Percentiles rank a stretch among this genome's conserved stretches.
phyloP scores from a whole-genome alignment of 345 rosid species.

The Diplotaxis tenuifolia region DNA sequence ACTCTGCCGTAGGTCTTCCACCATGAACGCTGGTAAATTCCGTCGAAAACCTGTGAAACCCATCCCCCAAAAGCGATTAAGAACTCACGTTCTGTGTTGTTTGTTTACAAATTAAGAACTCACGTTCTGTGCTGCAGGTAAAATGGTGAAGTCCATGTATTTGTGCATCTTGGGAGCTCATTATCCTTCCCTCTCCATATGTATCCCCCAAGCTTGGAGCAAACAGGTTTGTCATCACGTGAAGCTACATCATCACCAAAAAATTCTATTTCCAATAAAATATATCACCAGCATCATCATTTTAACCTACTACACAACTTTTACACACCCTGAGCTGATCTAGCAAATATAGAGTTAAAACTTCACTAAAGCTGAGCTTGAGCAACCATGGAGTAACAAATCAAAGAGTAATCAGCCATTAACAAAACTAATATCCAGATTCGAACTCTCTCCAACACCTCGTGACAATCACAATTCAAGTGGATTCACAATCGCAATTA shows the following conservation, averaged over 20 bases:
- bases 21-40: conserved; percentile 75
- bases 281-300: neutral
- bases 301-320: neutral
- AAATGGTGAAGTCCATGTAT: conserved; percentile 32
- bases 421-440: neutral
- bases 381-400: neutral
- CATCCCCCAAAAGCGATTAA: neutral
- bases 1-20: conserved; percentile 74
- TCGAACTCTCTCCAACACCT: neutral
- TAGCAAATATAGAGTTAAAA: conserved; percentile 1
- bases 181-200: conserved; percentile 1
- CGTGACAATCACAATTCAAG: neutral
- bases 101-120: too few relatives aligned
- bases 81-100: conserved; percentile 53
- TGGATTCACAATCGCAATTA: conserved; percentile 12
- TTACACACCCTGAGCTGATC: neutral
- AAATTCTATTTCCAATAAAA: neutral
- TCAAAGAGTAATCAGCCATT: conserved; percentile 8
- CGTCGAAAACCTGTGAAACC: conserved; percentile 52
- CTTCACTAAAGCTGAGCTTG: conserved; percentile 7
- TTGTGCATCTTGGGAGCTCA: conserved; percentile 34
- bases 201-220: conserved; percentile 23
- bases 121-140: conserved; percentile 44
- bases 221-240: conserved; percentile 26
- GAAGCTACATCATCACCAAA: conserved; percentile 37